phyloP scores from a whole-genome alignment of 192 early-diverging fungal genomes.

The Chytriomyces confervae region DNA sequence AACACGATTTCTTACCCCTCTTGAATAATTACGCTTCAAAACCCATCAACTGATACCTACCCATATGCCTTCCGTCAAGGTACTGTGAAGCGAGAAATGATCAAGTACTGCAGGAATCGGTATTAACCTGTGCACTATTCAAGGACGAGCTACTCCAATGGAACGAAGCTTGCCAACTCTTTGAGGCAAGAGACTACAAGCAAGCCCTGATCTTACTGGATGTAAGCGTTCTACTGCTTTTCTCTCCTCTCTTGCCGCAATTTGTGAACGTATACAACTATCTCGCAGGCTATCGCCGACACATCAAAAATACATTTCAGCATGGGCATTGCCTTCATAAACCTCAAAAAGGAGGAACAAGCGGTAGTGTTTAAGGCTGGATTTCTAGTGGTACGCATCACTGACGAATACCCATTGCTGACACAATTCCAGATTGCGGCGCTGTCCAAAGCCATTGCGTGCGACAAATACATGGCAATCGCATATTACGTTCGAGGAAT shows the following conservation, averaged over 20 bases:
- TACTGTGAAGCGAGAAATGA: background rate
- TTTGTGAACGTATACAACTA: background rate
- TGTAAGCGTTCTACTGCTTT: slow-evolving; percentile 18
- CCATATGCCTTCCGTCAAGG: slow-evolving; percentile 2
- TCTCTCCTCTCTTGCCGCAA: background rate
- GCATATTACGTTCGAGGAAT: slow-evolving; percentile 94
- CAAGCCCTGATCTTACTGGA: slow-evolving; percentile 23
- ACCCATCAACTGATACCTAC: background rate
- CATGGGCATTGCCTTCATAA: slow-evolving; percentile 82
- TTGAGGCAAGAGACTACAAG: slow-evolving; percentile 5
- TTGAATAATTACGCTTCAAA: too few species aligned
- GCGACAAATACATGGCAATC: slow-evolving; percentile 88
- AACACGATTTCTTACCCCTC: too few species aligned
- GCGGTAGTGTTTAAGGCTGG: slow-evolving; percentile 63
- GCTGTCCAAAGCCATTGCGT: slow-evolving; percentile 73
- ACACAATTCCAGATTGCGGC: slow-evolving; percentile 67
- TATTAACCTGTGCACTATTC: background rate
- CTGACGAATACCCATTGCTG: background rate
- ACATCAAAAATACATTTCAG: slow-evolving; percentile 96
- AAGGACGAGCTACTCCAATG: slow-evolving; percentile 28
- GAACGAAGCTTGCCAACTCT: slow-evolving; percentile 13
- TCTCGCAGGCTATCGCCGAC: slow-evolving; percentile 75
- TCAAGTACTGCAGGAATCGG: background rate
- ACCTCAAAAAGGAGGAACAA: slow-evolving; percentile 71
- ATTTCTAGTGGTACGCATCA: background rate